A percentile compares a stretch with the other conserved stretches of the same genome.
Conservation (phyloP, 2,329 filamentous ascomycete species). For the Mollisiaceae sp. region DNA sequence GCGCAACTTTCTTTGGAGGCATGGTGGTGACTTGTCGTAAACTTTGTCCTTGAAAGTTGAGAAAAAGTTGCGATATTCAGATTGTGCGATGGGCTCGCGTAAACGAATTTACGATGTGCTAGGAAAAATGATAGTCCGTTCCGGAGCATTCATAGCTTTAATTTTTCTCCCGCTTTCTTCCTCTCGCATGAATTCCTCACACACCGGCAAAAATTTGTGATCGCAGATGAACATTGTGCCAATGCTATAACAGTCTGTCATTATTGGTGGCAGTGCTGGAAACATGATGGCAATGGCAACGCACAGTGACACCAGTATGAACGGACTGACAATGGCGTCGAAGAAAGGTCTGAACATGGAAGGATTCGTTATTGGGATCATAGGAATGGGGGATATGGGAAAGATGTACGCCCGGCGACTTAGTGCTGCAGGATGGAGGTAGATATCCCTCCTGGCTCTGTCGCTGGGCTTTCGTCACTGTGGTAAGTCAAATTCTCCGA, state of each 20-base stretch:
- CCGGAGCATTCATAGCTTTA: neutral
- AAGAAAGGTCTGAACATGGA: slow-evolving; percentile 27
- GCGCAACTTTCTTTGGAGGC: slow-evolving; percentile 90
- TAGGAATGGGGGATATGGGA: slow-evolving; percentile 99
- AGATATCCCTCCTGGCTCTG: slow-evolving; percentile 47
- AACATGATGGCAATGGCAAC: slow-evolving; percentile 11
- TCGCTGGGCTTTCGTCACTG: slow-evolving; percentile 37
- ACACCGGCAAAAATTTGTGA: neutral
- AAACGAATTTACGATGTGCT: neutral
- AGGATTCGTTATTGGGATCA: slow-evolving; percentile 84
- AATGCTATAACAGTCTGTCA: neutral
- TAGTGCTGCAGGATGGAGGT: slow-evolving; percentile 96
- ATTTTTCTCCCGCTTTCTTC: neutral
- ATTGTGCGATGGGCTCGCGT: neutral
- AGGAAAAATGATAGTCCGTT: neutral
- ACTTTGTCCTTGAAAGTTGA: slow-evolving; percentile 3
- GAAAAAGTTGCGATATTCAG: slow-evolving; percentile 18
- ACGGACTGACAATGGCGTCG: neutral
- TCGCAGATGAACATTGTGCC: slow-evolving; percentile 3
- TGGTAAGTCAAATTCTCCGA: slow-evolving; percentile 34
- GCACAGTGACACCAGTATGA: slow-evolving; percentile 16
- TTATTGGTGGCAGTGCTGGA: neutral
- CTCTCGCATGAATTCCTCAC: neutral
- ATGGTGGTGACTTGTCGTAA: slow-evolving; percentile 60
- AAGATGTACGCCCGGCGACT: slow-evolving; percentile 95